Evolutionary conservation across 208 protist species (phyloP).

Genomic region (Kentomonas sorsogonicus): DNA sequence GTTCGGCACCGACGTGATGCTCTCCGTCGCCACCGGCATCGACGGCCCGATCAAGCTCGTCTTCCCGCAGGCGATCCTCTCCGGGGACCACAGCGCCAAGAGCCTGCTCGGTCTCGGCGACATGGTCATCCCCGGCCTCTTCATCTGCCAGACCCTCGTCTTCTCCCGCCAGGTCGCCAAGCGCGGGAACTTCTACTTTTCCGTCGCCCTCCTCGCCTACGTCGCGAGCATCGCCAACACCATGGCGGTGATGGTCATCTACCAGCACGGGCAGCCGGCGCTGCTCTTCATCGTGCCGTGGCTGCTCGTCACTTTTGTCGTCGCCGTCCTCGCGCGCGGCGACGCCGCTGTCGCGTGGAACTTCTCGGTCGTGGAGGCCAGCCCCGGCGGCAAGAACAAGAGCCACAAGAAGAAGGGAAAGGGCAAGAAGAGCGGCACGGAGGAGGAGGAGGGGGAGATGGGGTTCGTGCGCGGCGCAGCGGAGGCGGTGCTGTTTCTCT

Average conservation of each 20-base stretch:
- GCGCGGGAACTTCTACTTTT: conserved; percentile 85
- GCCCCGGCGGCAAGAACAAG: too few species aligned
- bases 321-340: conserved; percentile 37
- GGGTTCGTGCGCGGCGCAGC: neutral
- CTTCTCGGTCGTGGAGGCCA: conserved; percentile 36
- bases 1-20: conserved; percentile 96
- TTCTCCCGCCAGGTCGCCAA: conserved; percentile 77
- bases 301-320: conserved; percentile 64
- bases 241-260: conserved; percentile 94
- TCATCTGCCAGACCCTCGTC: conserved; percentile 92
- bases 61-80: conserved; percentile 88
- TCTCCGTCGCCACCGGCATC: conserved; percentile 92
- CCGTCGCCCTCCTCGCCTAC: conserved; percentile 80
- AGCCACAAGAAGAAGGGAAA: conserved; percentile 18
- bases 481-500: conserved; percentile 25
- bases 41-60: conserved; percentile 95
- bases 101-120: conserved; percentile 95
- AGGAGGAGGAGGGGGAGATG: neutral
- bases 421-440: neutral
- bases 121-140: conserved; percentile 94
- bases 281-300: conserved; percentile 91
- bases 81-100: conserved; percentile 62
- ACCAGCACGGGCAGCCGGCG: conserved; percentile 90
- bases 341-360: conserved; percentile 52
- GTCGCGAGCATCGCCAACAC: conserved; percentile 88